phyloP scores from a whole-genome alignment of 441 rosid genomes.

The Arabidopsis lyrata region DNA sequence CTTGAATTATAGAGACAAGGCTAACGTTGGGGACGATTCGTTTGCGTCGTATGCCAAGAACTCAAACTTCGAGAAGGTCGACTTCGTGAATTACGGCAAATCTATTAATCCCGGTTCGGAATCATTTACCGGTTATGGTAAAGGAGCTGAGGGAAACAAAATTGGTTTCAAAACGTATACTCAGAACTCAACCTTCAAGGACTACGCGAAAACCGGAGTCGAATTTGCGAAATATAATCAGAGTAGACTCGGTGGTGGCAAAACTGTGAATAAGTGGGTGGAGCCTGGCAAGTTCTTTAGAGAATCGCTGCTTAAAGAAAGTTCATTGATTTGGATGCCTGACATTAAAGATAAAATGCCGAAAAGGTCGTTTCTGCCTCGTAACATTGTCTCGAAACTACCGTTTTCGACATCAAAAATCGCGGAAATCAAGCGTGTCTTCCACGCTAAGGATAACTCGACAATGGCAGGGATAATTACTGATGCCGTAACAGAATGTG shows the following conservation, averaged over 20 bases:
- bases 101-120: conserved; percentile 87
- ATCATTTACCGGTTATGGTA: conserved; percentile 72
- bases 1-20: conserved; percentile 68
- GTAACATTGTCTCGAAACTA: conserved; percentile 65
- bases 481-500: conserved; percentile 78
- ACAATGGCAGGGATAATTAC: conserved; percentile 68
- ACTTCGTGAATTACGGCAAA: conserved; percentile 78
- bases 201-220: conserved; percentile 60
- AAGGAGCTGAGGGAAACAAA: conserved; percentile 51
- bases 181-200: conserved; percentile 75
- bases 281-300: conserved; percentile 98
- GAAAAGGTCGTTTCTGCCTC: conserved; percentile 90
- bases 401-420: conserved; percentile 74
- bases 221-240: conserved; percentile 61
- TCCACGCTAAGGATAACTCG: conserved; percentile 79
- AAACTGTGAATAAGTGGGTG: conserved; percentile 72
- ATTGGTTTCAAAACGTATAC: conserved; percentile 79
- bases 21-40: conserved; percentile 88
- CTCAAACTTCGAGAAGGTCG: conserved; percentile 54
- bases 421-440: conserved; percentile 55
- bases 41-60: conserved; percentile 79
- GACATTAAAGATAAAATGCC: conserved; percentile 97
- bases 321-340: conserved; percentile 87
- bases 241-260: conserved; percentile 46
- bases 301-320: conserved; percentile 68